Base-by-base conservation (phyloP, 2,329 filamentous ascomycete genomes). In the Eurotiales sp. region DNA sequence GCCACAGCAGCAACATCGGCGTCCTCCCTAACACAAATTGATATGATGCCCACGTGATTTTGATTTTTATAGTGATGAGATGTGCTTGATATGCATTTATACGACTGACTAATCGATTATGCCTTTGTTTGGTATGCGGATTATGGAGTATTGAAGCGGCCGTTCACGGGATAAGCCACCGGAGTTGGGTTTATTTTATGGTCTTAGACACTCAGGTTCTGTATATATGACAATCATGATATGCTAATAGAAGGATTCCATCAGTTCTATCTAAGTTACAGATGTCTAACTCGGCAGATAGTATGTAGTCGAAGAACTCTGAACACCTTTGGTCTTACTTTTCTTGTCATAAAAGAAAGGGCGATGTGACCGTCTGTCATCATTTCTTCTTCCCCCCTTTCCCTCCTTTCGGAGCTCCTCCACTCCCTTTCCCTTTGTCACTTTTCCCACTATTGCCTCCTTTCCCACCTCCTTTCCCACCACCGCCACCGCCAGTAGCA, bases 401-500 rank as follows among this genome's bases (percentile, higher is more conserved):
- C 4, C 65, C 62, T 34, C 45, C 58, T 54, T 52, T 56, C 34
- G 32, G 46, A 25, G 30, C 25, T 37, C 51, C 51, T 19, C 51
- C 49, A 30, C 25, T 48, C 17, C 72, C 73, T 44, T 56, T 61
- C 11, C 71, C 70, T 60, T 68, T 54, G 1, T 36, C 37, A 14
- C 46, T 37, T 48, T 64, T 69, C 22, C 75, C 67, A 39, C 46
- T 40, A 23, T 52, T 55, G n/a, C 46, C 42, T 27, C 52, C 50
- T 46, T 56, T 61, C 10, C 71, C 70, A 60, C 68, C 52, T 48
- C 64, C 69, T 25, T 75, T 67, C 15, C 72, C 68, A 56, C 67
- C 61, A 43, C 61, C 64, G 2, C 75, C 71, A 22, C 72, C 72
- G 27, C 66, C 63, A 30, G 71, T 70, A 1, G 80, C 82, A 5